A percentile compares a stretch with the other conserved stretches of the same genome.
phyloP scores from a whole-genome alignment of 768 basidiomycete species.

The Filobasidium floriforme region DNA sequence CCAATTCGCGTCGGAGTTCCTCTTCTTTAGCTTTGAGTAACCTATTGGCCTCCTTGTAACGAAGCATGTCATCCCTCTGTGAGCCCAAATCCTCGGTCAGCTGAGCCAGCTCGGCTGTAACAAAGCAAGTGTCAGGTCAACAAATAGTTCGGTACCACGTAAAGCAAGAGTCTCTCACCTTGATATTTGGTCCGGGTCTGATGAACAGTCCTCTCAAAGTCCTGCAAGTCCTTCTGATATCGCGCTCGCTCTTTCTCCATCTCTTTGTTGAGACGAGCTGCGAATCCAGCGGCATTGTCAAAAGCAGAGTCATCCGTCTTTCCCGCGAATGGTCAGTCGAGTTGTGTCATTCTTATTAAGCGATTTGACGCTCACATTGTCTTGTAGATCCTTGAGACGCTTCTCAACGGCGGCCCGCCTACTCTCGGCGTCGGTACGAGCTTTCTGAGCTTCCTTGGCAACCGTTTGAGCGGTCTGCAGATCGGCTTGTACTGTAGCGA shows the following conservation, averaged over 20 bases:
- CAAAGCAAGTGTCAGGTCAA: constrained; percentile 2
- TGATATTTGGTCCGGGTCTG: constrained; percentile 83
- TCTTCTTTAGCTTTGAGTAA: constrained; percentile 23
- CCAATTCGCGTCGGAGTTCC: constrained; percentile 35
- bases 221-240: constrained; percentile 69
- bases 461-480: constrained; percentile 1
- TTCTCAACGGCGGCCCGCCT: constrained; percentile 8
- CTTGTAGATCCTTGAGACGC: constrained; percentile 13
- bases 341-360: neutral
- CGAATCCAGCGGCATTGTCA: neutral
- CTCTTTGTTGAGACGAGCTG: constrained; percentile 60
- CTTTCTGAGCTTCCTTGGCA: constrained; percentile 9
- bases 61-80: constrained; percentile 17
- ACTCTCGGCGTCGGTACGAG: constrained; percentile 7
- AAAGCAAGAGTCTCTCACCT: constrained; percentile 47
- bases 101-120: constrained; percentile 64
- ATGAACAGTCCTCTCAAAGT: constrained; percentile 67
- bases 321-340: neutral
- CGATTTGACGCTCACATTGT: neutral
- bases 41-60: constrained; percentile 19
- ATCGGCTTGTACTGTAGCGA: constrained; percentile 2
- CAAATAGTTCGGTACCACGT: neutral
- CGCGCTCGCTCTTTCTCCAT: constrained; percentile 71
- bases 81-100: constrained; percentile 61
- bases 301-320: constrained; percentile 15